phyloP scores from a whole-genome alignment of 352 stramenopile species.

The Phytophthora sansomeana region DNA sequence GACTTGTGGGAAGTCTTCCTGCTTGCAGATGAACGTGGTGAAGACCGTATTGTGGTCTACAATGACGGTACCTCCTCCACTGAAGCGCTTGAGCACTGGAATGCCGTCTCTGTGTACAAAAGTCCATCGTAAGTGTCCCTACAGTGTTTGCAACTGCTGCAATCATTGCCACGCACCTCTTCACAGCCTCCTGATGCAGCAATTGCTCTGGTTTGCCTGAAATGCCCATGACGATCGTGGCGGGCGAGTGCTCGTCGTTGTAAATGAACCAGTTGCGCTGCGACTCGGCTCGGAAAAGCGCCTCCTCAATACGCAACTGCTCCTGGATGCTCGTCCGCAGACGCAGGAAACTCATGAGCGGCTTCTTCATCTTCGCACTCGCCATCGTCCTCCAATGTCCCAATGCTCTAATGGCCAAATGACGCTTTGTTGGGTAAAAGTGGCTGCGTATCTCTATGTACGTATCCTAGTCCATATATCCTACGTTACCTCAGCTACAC shows the following conservation, averaged over 20 bases:
- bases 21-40: slow-evolving; percentile 92
- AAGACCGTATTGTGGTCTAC: slow-evolving; percentile 95
- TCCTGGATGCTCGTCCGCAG: slow-evolving; percentile 77
- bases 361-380: slow-evolving; percentile 36
- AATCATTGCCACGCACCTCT: slow-evolving; percentile 56
- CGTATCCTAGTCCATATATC: no score
- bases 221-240: slow-evolving; percentile 96
- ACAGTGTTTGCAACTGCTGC: slow-evolving; percentile 1
- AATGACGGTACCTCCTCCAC: slow-evolving; percentile 97
- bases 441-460: slow-evolving; percentile 3
- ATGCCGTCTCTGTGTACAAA: slow-evolving; percentile 66
- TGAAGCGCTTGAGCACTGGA: slow-evolving; percentile 95
- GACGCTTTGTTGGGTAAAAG: slow-evolving; percentile 15
- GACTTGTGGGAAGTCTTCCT: slow-evolving; percentile 77
- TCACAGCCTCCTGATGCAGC: slow-evolving; percentile 87
- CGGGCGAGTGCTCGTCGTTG: slow-evolving; percentile 69
- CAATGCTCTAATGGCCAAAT: neutral
- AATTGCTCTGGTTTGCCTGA: slow-evolving; percentile 94
- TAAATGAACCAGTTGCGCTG: slow-evolving; percentile 86
- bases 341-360: slow-evolving; percentile 74
- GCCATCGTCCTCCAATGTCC: slow-evolving; percentile 5
- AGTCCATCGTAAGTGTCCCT: neutral
- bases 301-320: slow-evolving; percentile 93
- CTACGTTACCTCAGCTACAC: neutral
- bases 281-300: slow-evolving; percentile 91